Evolutionary conservation across 768 basidiomycete genomes (phyloP).

Genomic region (Ramaria sp.): DNA sequence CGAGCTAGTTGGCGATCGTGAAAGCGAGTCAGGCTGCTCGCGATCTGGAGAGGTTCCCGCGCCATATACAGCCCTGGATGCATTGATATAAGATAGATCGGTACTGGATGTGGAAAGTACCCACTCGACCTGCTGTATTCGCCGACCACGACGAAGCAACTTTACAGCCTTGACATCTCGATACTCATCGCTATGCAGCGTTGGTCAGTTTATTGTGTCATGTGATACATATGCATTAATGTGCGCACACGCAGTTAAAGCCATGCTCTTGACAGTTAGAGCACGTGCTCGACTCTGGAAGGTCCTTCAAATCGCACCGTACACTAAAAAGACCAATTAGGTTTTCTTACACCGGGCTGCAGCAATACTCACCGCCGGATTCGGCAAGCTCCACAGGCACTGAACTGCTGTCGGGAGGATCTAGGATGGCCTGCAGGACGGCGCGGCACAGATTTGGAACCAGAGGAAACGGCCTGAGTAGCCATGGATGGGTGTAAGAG

Average conservation of each 20-base stretch:
- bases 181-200: slow-evolving; percentile 66
- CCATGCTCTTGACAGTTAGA: slow-evolving; percentile 86
- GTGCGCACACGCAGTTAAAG: slow-evolving; percentile 86
- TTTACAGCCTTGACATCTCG: slow-evolving; percentile 88
- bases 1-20: slow-evolving; percentile 23
- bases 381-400: slow-evolving; percentile 90
- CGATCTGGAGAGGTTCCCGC: slow-evolving; percentile 37
- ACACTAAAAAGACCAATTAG: slow-evolving; percentile 39
- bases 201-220: neutral
- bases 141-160: slow-evolving; percentile 64
- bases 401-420: slow-evolving; percentile 74
- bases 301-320: slow-evolving; percentile 87
- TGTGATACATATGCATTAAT: neutral
- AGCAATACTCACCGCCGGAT: slow-evolving; percentile 55
- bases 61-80: slow-evolving; percentile 35
- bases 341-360: slow-evolving; percentile 6
- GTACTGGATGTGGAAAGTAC: slow-evolving; percentile 16
- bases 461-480: slow-evolving; percentile 11
- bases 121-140: slow-evolving; percentile 77
- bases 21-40: slow-evolving; percentile 22
- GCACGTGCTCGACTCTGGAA: slow-evolving; percentile 51
- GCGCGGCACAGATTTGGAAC: slow-evolving; percentile 27
- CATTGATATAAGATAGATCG: slow-evolving; percentile 10
- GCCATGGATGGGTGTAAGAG: slow-evolving; percentile 4
- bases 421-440: slow-evolving; percentile 55